Evolutionary conservation across 805 yeast genomes (phyloP).

Genomic region (Ogataea thermomethanolica): DNA sequence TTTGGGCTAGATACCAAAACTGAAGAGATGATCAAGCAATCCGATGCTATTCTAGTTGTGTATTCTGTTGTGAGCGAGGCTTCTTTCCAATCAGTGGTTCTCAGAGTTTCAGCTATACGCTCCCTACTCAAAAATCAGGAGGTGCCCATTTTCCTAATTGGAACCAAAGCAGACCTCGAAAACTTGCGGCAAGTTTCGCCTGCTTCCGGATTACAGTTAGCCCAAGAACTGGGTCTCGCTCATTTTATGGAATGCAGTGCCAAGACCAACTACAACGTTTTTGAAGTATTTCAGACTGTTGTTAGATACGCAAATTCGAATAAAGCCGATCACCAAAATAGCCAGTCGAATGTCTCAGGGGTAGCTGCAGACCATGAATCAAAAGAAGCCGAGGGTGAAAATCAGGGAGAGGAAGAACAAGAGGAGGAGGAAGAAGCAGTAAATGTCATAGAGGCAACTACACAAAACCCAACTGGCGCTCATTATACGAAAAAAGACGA

Average conservation of each 20-base stretch:
- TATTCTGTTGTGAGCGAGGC: constrained; percentile 49
- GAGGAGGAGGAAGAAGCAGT: no score
- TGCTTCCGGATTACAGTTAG: constrained; percentile 29
- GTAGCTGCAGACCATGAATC: no score
- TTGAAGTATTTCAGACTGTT: constrained; percentile 59
- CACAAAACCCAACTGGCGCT: no score
- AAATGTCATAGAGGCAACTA: no score
- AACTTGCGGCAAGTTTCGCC: constrained; percentile 69
- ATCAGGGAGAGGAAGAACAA: no score
- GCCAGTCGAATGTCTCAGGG: no score
- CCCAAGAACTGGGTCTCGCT: constrained; percentile 26
- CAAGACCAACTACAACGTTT: constrained; percentile 69
- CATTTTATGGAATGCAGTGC: constrained; percentile 75
- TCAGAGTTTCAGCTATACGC: constrained; percentile 59
- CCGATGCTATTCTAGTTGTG: constrained; percentile 50
- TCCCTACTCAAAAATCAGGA: constrained; percentile 47
- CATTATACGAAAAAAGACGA: no score
- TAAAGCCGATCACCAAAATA: no score
- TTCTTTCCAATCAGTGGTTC: constrained; percentile 37
- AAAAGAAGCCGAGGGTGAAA: no score
- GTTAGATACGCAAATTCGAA: constrained; percentile 4
- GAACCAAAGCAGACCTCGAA: constrained; percentile 75
- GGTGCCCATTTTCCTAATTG: constrained; percentile 49
- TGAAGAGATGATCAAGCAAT: constrained; percentile 21
- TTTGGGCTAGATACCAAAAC: constrained; percentile 34